Percentiles rank a stretch among this genome's conserved stretches.
phyloP scores from a whole-genome alignment of 257 asterid species.

The Ehretia macrophylla region DNA sequence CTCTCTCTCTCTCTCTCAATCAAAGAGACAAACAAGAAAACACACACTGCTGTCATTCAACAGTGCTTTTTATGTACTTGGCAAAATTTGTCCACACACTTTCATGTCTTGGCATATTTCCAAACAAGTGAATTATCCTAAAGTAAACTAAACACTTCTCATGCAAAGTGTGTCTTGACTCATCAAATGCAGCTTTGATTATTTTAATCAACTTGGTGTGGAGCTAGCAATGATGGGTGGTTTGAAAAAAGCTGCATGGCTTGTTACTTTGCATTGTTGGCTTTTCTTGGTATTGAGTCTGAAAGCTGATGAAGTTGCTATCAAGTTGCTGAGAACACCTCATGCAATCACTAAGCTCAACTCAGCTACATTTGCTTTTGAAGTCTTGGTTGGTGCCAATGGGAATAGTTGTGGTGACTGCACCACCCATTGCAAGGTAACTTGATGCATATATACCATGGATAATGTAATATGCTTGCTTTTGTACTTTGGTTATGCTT shows the following conservation, averaged over 20 bases:
- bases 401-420: constrained; percentile 40
- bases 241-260: constrained; percentile 22
- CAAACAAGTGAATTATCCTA: background rate
- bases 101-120: background rate
- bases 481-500: too few species aligned
- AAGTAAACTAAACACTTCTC: background rate
- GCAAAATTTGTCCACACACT: background rate
- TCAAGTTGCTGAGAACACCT: constrained; percentile 67
- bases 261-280: constrained; percentile 34
- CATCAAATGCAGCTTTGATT: background rate
- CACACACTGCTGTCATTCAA: background rate
- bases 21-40: background rate
- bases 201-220: background rate
- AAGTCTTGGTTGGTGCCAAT: constrained; percentile 34
- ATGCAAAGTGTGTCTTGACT: background rate
- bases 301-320: constrained; percentile 25
- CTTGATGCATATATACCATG: constrained; percentile 14
- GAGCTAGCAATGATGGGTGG: constrained; percentile 50
- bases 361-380: constrained; percentile 54
- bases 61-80: background rate
- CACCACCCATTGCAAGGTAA: constrained; percentile 75
- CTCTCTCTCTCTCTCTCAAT: constrained; percentile 10
- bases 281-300: constrained; percentile 32
- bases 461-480: too few species aligned
- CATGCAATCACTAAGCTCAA: constrained; percentile 49